phyloP scores from a whole-genome alignment of 1,284 basidiomycete genomes.

The Trametes sp. region DNA sequence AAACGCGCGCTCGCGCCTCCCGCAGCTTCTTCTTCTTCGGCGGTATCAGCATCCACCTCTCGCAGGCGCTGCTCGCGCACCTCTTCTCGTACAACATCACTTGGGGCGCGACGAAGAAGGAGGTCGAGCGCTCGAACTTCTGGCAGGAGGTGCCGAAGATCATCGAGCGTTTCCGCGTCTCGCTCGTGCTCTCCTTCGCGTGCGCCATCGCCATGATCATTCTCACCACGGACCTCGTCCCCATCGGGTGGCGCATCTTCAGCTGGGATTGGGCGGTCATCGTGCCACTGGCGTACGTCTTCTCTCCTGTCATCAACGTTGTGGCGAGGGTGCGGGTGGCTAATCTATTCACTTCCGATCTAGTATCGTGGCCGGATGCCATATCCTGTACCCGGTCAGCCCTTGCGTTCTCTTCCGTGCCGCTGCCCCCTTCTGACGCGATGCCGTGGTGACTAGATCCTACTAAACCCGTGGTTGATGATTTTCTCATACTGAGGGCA shows the following conservation, averaged over 20 bases:
- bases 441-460: constrained; percentile 53
- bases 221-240: constrained; percentile 59
- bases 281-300: constrained; percentile 66
- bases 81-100: constrained; percentile 86
- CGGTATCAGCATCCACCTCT: constrained; percentile 78
- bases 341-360: constrained; percentile 11
- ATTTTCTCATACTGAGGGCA: constrained; percentile 65
- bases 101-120: constrained; percentile 83
- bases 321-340: not conserved
- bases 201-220: constrained; percentile 61
- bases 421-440: constrained; percentile 7
- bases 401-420: constrained; percentile 31
- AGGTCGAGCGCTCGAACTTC: constrained; percentile 85
- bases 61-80: constrained; percentile 80
- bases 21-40: constrained; percentile 86
- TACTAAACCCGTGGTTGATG: constrained; percentile 81
- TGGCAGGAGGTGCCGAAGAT: constrained; percentile 89
- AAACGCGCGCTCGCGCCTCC: constrained; percentile 7
- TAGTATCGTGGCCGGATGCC: constrained; percentile 66
- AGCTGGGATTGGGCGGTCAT: constrained; percentile 73
- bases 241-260: constrained; percentile 68
- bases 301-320: constrained; percentile 7
- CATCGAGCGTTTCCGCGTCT: constrained; percentile 73
- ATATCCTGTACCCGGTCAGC: constrained; percentile 75
- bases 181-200: constrained; percentile 62